Conservation (phyloP, 139 green algal genomes). For the Closterium sp. region DNA sequence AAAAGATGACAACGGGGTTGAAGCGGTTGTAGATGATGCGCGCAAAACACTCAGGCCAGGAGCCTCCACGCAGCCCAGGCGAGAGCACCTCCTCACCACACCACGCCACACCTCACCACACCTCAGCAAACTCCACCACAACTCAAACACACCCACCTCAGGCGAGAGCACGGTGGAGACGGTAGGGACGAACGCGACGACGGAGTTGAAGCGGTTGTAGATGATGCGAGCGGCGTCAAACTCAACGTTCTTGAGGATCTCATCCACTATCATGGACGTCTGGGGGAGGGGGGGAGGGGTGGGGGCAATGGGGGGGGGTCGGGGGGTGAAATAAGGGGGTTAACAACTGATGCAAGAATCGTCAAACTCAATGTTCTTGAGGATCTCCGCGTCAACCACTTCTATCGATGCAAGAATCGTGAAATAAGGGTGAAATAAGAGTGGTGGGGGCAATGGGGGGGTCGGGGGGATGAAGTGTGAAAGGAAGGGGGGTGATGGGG, state of each 20-base stretch:
- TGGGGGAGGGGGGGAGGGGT: not conserved
- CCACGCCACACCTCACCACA: conserved; percentile 22
- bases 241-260: conserved; percentile 83
- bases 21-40: too few species aligned
- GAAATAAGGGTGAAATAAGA: too few species aligned
- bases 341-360: conserved; percentile 6
- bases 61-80: too few species aligned
- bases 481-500: too few species aligned
- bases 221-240: conserved; percentile 71
- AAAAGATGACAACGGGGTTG: too few species aligned
- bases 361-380: conserved; percentile 79
- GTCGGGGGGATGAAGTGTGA: too few species aligned
- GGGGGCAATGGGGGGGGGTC: too few species aligned
- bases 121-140: conserved; percentile 52
- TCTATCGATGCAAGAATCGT: too few species aligned
- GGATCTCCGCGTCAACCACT: conserved; percentile 85
- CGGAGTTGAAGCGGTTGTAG: conserved; percentile 93
- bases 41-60: too few species aligned
- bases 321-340: too few species aligned
- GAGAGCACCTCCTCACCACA: conserved; percentile 41
- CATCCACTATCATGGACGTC: conserved; percentile 79
- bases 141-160: conserved; percentile 56
- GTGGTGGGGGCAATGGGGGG: too few species aligned
- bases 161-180: conserved; percentile 88
- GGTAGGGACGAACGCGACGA: conserved; percentile 93